Evolutionary conservation across 495 filamentous ascomycete species (phyloP).

Genomic region (Cenococcum geophilum): DNA sequence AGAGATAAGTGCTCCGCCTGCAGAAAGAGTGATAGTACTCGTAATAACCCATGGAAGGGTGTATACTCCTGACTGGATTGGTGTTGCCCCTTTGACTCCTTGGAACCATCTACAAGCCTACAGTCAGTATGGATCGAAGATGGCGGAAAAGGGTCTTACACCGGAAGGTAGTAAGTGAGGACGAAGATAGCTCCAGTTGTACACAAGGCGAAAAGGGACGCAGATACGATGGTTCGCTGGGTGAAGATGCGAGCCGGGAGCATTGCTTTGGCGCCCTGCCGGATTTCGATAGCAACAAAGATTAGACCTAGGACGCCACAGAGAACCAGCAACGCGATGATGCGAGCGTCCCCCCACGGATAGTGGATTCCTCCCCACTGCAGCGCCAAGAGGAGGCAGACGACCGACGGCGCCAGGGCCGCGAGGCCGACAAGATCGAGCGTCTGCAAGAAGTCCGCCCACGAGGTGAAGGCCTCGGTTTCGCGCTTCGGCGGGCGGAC

Average conservation of each 20-base stretch:
- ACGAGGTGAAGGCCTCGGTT: not conserved
- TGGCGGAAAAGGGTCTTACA: constrained; percentile 30
- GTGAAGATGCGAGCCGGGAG: constrained; percentile 65
- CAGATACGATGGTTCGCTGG: constrained; percentile 59
- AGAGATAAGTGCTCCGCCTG: constrained; percentile 48
- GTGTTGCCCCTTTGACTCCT: constrained; percentile 47
- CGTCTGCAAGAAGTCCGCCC: constrained; percentile 47
- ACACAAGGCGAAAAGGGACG: constrained; percentile 48
- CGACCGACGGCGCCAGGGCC: constrained; percentile 63
- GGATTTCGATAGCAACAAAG: constrained; percentile 60
- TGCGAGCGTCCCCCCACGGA: constrained; percentile 55
- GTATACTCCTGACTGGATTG: constrained; percentile 47
- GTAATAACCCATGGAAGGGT: constrained; percentile 51
- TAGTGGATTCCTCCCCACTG: constrained; percentile 77
- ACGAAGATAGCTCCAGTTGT: constrained; percentile 61
- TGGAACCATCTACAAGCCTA: constrained; percentile 51
- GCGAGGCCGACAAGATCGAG: constrained; percentile 61
- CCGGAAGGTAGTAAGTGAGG: constrained; percentile 53
- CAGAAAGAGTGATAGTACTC: constrained; percentile 34
- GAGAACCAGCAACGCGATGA: constrained; percentile 63
- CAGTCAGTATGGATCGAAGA: not conserved
- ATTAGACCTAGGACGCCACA: constrained; percentile 56
- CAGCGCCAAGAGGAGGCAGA: constrained; percentile 67
- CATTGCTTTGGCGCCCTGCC: constrained; percentile 65
- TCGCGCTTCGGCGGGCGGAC: constrained; percentile 38